These are phyloP conservation scores for Monosporozyma siamensis DNA, from an alignment of 805 yeast genomes.

Conservation along the genomic window DNA sequence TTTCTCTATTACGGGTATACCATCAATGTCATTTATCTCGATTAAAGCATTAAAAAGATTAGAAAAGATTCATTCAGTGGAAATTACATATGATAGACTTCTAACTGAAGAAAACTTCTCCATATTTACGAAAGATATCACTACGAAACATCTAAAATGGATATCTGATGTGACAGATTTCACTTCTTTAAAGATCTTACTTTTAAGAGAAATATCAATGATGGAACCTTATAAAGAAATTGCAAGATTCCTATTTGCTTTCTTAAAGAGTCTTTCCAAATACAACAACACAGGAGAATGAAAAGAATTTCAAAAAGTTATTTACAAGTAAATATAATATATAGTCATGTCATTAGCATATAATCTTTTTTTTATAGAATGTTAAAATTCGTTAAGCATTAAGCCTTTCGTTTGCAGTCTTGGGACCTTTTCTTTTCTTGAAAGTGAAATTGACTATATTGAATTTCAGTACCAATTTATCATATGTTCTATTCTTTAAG, in stretches of 20 bases:
- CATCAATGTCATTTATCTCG: slow-evolving; percentile 18
- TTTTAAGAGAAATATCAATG: slow-evolving; percentile 32
- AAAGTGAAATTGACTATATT: slow-evolving; percentile 39
- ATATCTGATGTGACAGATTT: slow-evolving; percentile 20
- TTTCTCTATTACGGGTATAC: slow-evolving; percentile 19
- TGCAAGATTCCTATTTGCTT: slow-evolving; percentile 41
- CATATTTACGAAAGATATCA: slow-evolving; percentile 8
- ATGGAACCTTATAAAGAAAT: slow-evolving; percentile 41
- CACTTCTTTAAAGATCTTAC: slow-evolving; percentile 38
- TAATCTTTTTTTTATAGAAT: not conserved
- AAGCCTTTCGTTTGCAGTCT: not conserved
- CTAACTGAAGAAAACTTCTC: slow-evolving; percentile 20
- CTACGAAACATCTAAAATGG: slow-evolving; percentile 8
- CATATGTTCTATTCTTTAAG: slow-evolving; percentile 35
- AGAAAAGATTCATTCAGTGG: slow-evolving; percentile 6
- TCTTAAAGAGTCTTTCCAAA: slow-evolving; percentile 40
- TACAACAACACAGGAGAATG: slow-evolving; percentile 4
- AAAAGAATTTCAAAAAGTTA: not conserved
- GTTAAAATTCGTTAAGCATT: not conserved
- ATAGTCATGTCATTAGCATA: not conserved
- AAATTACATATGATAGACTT: slow-evolving; percentile 5
- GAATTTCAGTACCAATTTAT: slow-evolving; percentile 47
- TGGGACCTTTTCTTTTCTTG: slow-evolving; percentile 5
- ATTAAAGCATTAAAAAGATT: slow-evolving; percentile 7
- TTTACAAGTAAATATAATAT: not conserved